These are phyloP conservation scores for Periconia digitata DNA, from an alignment of 2,329 filamentous ascomycete genomes.

Conservation along the genomic window DNA sequence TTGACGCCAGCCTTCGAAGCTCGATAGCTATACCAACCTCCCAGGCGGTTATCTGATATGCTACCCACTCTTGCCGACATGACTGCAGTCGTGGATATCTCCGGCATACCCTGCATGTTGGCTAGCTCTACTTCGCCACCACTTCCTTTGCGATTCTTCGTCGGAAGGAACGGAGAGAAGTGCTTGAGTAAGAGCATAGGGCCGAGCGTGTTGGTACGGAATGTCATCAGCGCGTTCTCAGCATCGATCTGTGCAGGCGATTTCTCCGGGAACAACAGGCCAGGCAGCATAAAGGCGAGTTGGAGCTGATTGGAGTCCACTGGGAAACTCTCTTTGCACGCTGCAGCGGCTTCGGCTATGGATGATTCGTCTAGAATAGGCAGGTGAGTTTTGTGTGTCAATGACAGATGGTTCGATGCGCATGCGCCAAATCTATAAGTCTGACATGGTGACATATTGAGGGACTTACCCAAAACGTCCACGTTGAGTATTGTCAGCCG, in stretches of 20 bases:
- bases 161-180: conserved; percentile 69
- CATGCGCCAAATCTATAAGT: no score
- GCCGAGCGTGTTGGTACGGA: conserved; percentile 72
- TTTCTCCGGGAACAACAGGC: conserved; percentile 73
- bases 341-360: conserved; percentile 59
- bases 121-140: conserved; percentile 8
- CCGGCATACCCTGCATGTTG: conserved; percentile 41
- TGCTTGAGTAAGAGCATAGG: conserved; percentile 77
- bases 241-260: conserved; percentile 66
- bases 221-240: conserved; percentile 64
- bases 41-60: conserved; percentile 69
- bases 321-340: conserved; percentile 58
- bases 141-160: conserved; percentile 40
- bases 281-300: conserved; percentile 69
- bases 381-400: background rate
- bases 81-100: conserved; percentile 66
- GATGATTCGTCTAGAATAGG: conserved; percentile 60
- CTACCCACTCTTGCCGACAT: conserved; percentile 79
- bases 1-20: conserved; percentile 75
- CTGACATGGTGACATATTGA: background rate
- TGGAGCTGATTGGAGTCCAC: conserved; percentile 57
- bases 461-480: conserved; percentile 57
- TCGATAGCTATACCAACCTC: conserved; percentile 83
- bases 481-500: conserved; percentile 56
- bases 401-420: no score